A percentile compares a stretch with the other conserved stretches of the same genome.
Evolutionary conservation across 2,329 filamentous ascomycete species (phyloP).

Genomic region (Epichloe aotearoae): DNA sequence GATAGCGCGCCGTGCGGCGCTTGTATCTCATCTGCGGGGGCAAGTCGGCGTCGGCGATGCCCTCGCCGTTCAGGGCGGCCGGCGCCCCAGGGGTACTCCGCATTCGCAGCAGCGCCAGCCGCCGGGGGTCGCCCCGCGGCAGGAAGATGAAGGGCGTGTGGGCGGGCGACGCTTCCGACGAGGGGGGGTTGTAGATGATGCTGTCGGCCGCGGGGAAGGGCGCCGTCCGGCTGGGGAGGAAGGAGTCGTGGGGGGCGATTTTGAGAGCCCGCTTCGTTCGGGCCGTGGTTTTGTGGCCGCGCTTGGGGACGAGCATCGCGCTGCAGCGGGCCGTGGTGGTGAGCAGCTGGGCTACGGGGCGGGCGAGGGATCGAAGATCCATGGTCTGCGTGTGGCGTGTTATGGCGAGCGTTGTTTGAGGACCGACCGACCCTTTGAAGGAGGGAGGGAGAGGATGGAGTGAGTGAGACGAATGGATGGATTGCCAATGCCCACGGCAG

Average conservation of each 20-base stretch:
- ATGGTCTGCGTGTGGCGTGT: conserved; percentile 12
- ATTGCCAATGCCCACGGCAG: too few species aligned
- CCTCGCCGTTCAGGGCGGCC: conserved; percentile 6
- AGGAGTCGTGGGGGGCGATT: conserved; percentile 47
- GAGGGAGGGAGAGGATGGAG: too few species aligned
- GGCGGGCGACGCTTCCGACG: conserved; percentile 40
- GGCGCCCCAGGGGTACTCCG: conserved; percentile 22
- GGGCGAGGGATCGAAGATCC: conserved; percentile 22
- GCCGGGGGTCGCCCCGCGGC: conserved; percentile 41
- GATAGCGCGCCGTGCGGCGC: conserved; percentile 29
- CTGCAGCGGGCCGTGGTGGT: conserved; percentile 12
- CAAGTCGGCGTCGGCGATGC: conserved; percentile 13
- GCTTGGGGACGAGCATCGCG: conserved; percentile 14
- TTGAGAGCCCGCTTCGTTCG: conserved; percentile 46
- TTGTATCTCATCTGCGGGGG: conserved; percentile 23
- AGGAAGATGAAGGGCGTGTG: conserved; percentile 57
- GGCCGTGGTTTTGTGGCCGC: conserved; percentile 36
- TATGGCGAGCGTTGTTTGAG: background rate
- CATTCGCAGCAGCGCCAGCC: conserved; percentile 32
- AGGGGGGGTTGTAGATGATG: conserved; percentile 46
- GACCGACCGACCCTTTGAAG: too few species aligned
- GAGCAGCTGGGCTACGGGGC: conserved; percentile 22
- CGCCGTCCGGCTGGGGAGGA: conserved; percentile 28
- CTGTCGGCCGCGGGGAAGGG: conserved; percentile 20
- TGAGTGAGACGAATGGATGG: too few species aligned